Evolutionary conservation across 2,329 filamentous ascomycete genomes (phyloP).

Genomic region (Leptographium lundbergii): DNA sequence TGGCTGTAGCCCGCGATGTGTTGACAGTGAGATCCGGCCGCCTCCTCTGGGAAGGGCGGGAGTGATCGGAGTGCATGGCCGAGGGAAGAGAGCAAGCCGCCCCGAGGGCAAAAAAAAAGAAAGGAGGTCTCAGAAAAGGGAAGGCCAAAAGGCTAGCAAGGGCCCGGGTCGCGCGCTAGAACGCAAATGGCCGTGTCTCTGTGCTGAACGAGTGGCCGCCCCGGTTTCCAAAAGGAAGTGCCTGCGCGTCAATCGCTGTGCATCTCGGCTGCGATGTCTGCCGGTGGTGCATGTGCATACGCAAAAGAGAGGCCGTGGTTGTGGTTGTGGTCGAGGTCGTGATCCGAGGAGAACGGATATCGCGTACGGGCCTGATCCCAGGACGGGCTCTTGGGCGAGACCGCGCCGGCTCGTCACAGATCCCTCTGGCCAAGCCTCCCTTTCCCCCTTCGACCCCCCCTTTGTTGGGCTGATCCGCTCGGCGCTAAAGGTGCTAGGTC

Average conservation of each 20-base stretch:
- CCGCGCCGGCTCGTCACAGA: not conserved
- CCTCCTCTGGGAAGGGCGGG: slow-evolving; percentile 10
- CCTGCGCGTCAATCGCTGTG: not conserved
- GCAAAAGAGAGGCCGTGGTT: not conserved
- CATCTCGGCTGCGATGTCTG: not conserved
- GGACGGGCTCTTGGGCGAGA: not conserved
- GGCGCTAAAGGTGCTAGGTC: slow-evolving; percentile 1
- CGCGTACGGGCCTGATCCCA: not conserved
- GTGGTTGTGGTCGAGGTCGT: not conserved
- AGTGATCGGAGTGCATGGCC: slow-evolving; percentile 1
- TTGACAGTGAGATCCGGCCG: slow-evolving; percentile 26
- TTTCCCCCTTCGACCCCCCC: not conserved
- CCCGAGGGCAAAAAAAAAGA: not conserved
- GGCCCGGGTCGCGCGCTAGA: not conserved
- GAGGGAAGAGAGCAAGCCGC: not conserved
- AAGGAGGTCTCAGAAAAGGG: not conserved
- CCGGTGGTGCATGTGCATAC: not conserved
- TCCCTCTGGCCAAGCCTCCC: not conserved
- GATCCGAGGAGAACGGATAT: not conserved
- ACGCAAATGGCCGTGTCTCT: not conserved
- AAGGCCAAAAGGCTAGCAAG: not conserved
- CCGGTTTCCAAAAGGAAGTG: not conserved
- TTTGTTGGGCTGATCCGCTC: slow-evolving; percentile 1
- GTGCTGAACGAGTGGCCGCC: not conserved
- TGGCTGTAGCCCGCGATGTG: slow-evolving; percentile 14